A percentile compares a stretch with the other conserved stretches of the same genome.
Evolutionary conservation across 139 green algal genomes (phyloP).

Genomic region (Chlamydomonas applanata): DNA sequence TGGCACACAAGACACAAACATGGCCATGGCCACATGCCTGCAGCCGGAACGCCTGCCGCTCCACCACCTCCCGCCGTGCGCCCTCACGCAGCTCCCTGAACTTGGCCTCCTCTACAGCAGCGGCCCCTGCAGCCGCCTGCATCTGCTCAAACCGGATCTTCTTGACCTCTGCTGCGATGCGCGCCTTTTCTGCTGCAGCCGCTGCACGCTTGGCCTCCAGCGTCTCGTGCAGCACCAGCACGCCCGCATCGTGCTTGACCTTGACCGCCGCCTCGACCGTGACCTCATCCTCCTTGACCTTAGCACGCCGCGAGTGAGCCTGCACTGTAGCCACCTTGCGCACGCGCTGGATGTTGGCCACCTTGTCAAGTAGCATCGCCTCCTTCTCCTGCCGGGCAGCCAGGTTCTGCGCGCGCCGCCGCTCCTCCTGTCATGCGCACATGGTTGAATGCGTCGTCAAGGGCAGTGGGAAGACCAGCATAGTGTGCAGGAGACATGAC

Average conservation of each 20-base stretch:
- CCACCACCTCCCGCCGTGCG: slow-evolving; percentile 29
- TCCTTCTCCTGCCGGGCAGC: slow-evolving; percentile 46
- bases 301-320: not conserved
- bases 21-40: too few species aligned
- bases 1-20: too few species aligned
- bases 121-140: slow-evolving; percentile 45
- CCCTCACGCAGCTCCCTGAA: slow-evolving; percentile 40
- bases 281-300: not conserved
- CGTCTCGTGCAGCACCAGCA: slow-evolving; percentile 44
- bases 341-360: slow-evolving; percentile 55
- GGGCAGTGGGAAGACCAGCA: not conserved
- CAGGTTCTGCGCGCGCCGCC: slow-evolving; percentile 45
- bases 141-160: slow-evolving; percentile 56
- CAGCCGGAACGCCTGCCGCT: slow-evolving; percentile 20
- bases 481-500: too few species aligned
- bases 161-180: slow-evolving; percentile 51
- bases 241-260: slow-evolving; percentile 30
- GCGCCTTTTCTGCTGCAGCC: slow-evolving; percentile 40
- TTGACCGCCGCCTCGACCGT: slow-evolving; percentile 7
- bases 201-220: slow-evolving; percentile 46
- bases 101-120: slow-evolving; percentile 47
- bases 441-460: too few species aligned
- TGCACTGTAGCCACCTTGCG: slow-evolving; percentile 41
- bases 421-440: slow-evolving; percentile 53
- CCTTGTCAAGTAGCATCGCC: slow-evolving; percentile 45